Evolutionary conservation across 139 green algal species (phyloP).

Genomic region (Pleodorina starrii): DNA sequence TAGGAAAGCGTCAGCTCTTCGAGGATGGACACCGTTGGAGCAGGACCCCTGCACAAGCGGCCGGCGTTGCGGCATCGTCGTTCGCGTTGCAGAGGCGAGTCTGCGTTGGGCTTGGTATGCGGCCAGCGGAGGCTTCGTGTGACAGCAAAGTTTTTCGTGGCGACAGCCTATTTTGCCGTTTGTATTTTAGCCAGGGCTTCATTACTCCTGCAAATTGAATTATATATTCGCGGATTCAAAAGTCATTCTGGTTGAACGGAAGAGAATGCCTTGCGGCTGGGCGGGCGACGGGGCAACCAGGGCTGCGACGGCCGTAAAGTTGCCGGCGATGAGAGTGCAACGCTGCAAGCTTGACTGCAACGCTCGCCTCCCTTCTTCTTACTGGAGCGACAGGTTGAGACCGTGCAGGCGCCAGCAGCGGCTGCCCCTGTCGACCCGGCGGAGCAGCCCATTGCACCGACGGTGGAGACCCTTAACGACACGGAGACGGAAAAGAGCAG

Average conservation of each 20-base stretch:
- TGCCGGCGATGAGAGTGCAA: no score
- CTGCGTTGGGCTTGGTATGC: neutral
- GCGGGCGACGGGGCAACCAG: no score
- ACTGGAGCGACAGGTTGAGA: neutral
- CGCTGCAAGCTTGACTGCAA: no score
- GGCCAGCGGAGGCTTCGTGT: neutral
- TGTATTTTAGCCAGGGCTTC: no score
- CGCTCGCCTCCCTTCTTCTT: no score
- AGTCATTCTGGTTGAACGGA: no score
- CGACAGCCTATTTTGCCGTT: neutral
- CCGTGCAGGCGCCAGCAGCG: neutral
- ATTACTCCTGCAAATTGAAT: no score
- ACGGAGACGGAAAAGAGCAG: conserved; percentile 4
- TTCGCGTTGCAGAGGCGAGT: conserved; percentile 22
- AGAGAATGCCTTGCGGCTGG: no score
- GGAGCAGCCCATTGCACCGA: conserved; percentile 35
- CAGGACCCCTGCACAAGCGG: conserved; percentile 35
- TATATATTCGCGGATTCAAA: no score
- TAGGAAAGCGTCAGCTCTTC: neutral
- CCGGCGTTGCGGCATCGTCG: neutral
- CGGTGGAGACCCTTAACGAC: conserved; percentile 26
- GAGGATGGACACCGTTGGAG: neutral
- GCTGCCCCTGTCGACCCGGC: neutral
- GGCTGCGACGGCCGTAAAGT: no score
- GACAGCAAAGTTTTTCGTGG: neutral